These are phyloP conservation scores for Phanerochaete sordida DNA, from an alignment of 768 basidiomycete genomes.

Conservation along the genomic window DNA sequence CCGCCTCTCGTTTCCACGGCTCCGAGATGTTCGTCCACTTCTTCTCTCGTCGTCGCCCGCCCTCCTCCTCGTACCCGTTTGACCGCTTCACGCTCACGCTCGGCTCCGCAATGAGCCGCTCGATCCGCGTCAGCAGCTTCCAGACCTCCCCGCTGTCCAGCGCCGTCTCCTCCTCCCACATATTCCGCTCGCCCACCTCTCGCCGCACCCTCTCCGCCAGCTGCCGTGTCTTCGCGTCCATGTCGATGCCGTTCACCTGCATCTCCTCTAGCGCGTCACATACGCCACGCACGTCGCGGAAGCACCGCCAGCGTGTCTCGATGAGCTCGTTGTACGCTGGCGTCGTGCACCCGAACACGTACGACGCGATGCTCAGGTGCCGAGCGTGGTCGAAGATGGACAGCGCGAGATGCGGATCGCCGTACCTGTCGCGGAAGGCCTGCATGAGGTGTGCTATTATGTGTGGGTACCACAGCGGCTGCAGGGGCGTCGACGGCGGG, in stretches of 20 bases:
- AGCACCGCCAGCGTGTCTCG: conserved; percentile 77
- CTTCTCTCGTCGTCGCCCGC: conserved; percentile 9
- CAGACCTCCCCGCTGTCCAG: conserved; percentile 49
- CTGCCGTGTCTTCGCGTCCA: conserved; percentile 56
- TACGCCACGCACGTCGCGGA: conserved; percentile 79
- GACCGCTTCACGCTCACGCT: conserved; percentile 7
- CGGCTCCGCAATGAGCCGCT: conserved; percentile 33
- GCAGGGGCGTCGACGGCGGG: conserved; percentile 56
- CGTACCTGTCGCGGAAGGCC: conserved; percentile 73
- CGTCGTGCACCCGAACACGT: conserved; percentile 88
- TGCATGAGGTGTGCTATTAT: conserved; percentile 76
- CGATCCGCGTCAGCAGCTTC: conserved; percentile 48
- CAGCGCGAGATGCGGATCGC: conserved; percentile 77
- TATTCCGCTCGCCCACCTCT: conserved; percentile 54
- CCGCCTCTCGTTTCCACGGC: conserved; percentile 42
- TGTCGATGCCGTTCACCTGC: conserved; percentile 70
- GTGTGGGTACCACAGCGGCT: conserved; percentile 67
- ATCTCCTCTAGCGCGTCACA: conserved; percentile 76
- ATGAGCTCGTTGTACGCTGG: conserved; percentile 87
- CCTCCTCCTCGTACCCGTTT: conserved; percentile 11
- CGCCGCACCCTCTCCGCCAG: conserved; percentile 62
- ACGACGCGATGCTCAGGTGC: conserved; percentile 71
- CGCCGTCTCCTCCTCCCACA: conserved; percentile 48
- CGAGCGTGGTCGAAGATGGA: conserved; percentile 80
- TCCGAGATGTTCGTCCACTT: conserved; percentile 26